A percentile compares a stretch with the other conserved stretches of the same genome.
These are phyloP conservation scores for Ampelocalamus luodianensis DNA, from an alignment of 176 grass and related monocot species.

Conservation along the genomic window DNA sequence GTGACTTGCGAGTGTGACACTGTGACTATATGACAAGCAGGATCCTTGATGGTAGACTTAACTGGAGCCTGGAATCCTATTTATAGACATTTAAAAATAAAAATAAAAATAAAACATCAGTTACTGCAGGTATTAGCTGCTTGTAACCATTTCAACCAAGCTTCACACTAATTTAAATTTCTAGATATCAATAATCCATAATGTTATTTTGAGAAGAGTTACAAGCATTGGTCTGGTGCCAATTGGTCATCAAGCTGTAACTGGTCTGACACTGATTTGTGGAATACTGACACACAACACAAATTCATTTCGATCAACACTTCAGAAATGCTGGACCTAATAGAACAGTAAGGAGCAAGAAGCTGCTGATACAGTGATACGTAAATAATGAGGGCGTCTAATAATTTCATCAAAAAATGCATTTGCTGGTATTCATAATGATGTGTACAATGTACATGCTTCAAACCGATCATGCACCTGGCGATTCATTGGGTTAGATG, in stretches of 20 bases:
- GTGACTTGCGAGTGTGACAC: background rate
- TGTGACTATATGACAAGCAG: background rate
- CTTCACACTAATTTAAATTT: background rate
- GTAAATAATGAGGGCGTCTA: background rate
- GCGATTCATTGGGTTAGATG: background rate
- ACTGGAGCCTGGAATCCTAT: background rate
- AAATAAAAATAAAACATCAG: background rate
- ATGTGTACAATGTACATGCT: background rate
- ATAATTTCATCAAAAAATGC: background rate
- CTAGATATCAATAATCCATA: background rate
- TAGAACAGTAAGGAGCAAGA: constrained; percentile 5
- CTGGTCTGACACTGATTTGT: background rate
- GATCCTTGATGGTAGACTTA: background rate
- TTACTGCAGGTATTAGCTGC: background rate
- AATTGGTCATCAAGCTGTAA: background rate
- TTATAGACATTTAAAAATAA: background rate
- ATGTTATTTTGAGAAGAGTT: background rate
- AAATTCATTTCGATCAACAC: background rate
- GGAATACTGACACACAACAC: background rate
- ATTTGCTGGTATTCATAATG: background rate
- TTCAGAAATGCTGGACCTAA: background rate
- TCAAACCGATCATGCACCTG: background rate
- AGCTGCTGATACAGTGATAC: background rate
- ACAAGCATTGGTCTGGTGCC: background rate
- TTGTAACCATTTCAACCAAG: background rate